A percentile compares a stretch with the other conserved stretches of the same genome.
Conservation (phyloP, 441 rosid species). For the Brassica hybrid region DNA sequence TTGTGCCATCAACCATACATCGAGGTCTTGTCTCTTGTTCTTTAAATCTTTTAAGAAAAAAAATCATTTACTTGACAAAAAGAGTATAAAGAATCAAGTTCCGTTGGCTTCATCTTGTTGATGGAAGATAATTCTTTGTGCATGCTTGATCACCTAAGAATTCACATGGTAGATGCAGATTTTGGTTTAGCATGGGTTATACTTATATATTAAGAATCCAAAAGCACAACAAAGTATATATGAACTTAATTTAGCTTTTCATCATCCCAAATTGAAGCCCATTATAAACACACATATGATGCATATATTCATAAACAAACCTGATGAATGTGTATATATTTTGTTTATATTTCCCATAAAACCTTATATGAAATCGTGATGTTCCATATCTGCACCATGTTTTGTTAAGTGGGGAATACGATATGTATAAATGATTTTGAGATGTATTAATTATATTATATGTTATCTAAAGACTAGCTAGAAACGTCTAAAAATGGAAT, state of each 20-base stretch:
- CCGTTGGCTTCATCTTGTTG: constrained; percentile 15
- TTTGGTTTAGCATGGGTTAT: constrained; percentile 27
- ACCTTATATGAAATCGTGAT: neutral
- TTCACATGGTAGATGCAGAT: constrained; percentile 17
- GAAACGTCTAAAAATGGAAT: neutral
- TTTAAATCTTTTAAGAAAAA: neutral
- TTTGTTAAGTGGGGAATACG: neutral
- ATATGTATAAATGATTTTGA: neutral
- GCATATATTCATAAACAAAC: neutral
- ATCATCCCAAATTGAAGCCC: neutral
- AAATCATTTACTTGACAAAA: neutral
- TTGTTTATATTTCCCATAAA: neutral
- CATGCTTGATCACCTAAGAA: constrained; percentile 2
- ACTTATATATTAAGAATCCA: constrained; percentile 20
- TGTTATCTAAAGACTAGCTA: neutral
- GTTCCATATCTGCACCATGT: neutral
- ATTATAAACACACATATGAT: neutral
- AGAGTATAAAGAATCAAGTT: neutral
- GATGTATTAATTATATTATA: neutral
- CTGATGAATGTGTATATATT: neutral
- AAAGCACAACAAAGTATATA: constrained; percentile 14
- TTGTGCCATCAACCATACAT: neutral
- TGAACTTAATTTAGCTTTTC: neutral
- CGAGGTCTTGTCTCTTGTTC: neutral
- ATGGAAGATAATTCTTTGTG: constrained; percentile 16